Percentiles rank a stretch among this genome's conserved stretches.
phyloP scores from a whole-genome alignment of 805 yeast genomes.

The Suhomyces sp. region DNA sequence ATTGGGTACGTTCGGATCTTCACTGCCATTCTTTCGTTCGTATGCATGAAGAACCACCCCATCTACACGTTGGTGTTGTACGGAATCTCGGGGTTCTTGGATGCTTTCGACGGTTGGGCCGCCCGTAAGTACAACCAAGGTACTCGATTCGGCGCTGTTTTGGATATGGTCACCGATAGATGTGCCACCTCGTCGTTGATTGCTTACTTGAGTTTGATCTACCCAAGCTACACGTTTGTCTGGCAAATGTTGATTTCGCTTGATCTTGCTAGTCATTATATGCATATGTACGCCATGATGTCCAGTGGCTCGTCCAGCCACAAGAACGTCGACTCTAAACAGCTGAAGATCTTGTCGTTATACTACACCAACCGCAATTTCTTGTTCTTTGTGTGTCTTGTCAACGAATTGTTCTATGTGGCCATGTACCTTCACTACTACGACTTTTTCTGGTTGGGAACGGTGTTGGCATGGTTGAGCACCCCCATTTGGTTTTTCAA shows the following conservation, averaged over 20 bases:
- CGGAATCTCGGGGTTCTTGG: slow-evolving; percentile 84
- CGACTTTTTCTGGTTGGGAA: slow-evolving; percentile 57
- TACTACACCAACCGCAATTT: slow-evolving; percentile 86
- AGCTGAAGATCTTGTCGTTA: slow-evolving; percentile 69
- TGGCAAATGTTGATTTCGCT: slow-evolving; percentile 85
- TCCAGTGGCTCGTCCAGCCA: slow-evolving; percentile 78
- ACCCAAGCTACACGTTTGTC: slow-evolving; percentile 62
- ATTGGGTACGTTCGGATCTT: slow-evolving; percentile 86
- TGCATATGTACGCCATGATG: slow-evolving; percentile 97
- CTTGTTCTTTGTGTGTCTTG: slow-evolving; percentile 84
- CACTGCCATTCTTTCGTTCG: slow-evolving; percentile 76
- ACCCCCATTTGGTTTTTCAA: slow-evolving; percentile 89
- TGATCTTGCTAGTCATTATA: slow-evolving; percentile 90
- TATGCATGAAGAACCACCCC: slow-evolving; percentile 83
- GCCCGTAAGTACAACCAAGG: slow-evolving; percentile 89
- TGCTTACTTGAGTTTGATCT: slow-evolving; percentile 76
- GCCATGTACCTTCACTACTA: slow-evolving; percentile 80
- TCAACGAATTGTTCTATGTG: slow-evolving; percentile 89
- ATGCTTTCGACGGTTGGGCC: slow-evolving; percentile 94
- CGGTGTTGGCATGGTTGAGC: slow-evolving; percentile 54
- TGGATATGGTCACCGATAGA: slow-evolving; percentile 98
- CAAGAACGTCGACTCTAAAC: slow-evolving; percentile 71
- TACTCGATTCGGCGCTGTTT: slow-evolving; percentile 90
- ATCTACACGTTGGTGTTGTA: slow-evolving; percentile 71
- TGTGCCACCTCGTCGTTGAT: slow-evolving; percentile 94